phyloP scores from a whole-genome alignment of 352 stramenopile genomes.

The Globisporangium nunn region DNA sequence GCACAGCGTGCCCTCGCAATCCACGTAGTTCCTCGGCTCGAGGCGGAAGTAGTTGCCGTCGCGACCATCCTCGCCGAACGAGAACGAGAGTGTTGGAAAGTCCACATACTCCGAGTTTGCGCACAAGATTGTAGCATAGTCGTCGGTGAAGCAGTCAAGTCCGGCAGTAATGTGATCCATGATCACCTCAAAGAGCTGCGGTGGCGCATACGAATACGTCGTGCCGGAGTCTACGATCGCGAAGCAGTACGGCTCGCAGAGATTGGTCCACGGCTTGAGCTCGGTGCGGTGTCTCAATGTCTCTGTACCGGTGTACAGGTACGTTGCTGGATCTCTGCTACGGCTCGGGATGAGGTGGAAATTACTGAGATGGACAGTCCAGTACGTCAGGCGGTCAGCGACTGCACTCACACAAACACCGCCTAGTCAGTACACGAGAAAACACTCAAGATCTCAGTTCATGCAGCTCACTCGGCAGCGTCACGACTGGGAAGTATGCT shows the following conservation, averaged over 20 bases:
- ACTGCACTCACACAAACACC: slow-evolving; percentile 2
- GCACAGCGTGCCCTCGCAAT: slow-evolving; percentile 25
- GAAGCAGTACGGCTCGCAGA: slow-evolving; percentile 37
- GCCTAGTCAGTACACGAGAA: too few relatives aligned
- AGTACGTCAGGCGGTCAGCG: slow-evolving; percentile 33
- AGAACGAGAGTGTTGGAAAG: slow-evolving; percentile 49
- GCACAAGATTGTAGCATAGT: slow-evolving; percentile 17
- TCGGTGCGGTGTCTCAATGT: not conserved
- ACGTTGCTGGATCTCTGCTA: not conserved
- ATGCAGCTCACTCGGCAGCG: slow-evolving; percentile 16
- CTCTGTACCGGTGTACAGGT: not conserved
- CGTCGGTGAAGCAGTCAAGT: slow-evolving; percentile 21
- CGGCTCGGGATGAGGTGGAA: slow-evolving; percentile 21
- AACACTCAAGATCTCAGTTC: not conserved
- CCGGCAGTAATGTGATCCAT: slow-evolving; percentile 25
- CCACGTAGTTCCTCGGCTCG: slow-evolving; percentile 29
- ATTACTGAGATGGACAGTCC: slow-evolving; percentile 36
- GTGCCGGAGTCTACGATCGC: slow-evolving; percentile 55
- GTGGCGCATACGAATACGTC: slow-evolving; percentile 36
- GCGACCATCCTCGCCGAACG: slow-evolving; percentile 13
- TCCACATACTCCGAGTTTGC: slow-evolving; percentile 14
- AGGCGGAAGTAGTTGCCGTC: slow-evolving; percentile 36
- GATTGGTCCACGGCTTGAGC: slow-evolving; percentile 6
- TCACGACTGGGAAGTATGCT: slow-evolving; percentile 38
- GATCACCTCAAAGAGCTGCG: slow-evolving; percentile 31